These are phyloP conservation scores for Debaryomyces hansenii DNA, from an alignment of 805 yeast genomes.

Conservation along the genomic window DNA sequence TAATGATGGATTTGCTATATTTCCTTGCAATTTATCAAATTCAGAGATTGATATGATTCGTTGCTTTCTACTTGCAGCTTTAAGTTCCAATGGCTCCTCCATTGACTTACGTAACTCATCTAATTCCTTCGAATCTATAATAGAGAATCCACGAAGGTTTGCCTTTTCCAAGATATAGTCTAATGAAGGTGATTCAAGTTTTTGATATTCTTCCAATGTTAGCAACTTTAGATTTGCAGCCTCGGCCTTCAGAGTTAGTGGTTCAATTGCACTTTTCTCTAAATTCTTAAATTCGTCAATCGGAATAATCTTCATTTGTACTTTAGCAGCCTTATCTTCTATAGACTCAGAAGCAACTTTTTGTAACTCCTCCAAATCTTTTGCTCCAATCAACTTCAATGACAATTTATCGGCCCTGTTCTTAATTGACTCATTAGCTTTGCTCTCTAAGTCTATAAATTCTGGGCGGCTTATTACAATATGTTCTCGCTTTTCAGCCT, in stretches of 20 bases:
- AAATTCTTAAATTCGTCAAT: constrained; percentile 11
- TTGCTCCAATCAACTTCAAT: constrained; percentile 4
- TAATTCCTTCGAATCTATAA: constrained; percentile 4
- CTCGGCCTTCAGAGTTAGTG: constrained; percentile 10
- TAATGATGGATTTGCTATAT: constrained; percentile 13
- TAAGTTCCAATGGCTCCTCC: constrained; percentile 14
- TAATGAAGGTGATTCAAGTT: constrained; percentile 16
- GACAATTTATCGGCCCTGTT: constrained; percentile 3
- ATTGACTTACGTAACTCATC: constrained; percentile 2
- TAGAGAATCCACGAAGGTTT: constrained; percentile 10
- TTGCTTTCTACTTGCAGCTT: constrained; percentile 9
- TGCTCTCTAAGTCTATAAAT: constrained; percentile 2
- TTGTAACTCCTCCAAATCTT: constrained; percentile 11
- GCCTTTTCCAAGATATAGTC: constrained; percentile 25
- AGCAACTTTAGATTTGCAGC: constrained; percentile 10
- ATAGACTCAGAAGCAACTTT: constrained; percentile 1
- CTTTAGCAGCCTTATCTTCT: constrained; percentile 5
- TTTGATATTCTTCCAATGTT: constrained; percentile 16
- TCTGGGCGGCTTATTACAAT: not conserved
- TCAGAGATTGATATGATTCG: constrained; percentile 11
- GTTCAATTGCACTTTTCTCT: constrained; percentile 6
- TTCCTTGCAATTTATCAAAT: constrained; percentile 5
- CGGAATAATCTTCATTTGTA: constrained; percentile 6
- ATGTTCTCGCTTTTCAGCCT: constrained; percentile 13
- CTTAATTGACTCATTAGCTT: constrained; percentile 7